Evolutionary conservation across 2,329 filamentous ascomycete genomes (phyloP).

Genomic region (Ceratocystis cacaofunesta): DNA sequence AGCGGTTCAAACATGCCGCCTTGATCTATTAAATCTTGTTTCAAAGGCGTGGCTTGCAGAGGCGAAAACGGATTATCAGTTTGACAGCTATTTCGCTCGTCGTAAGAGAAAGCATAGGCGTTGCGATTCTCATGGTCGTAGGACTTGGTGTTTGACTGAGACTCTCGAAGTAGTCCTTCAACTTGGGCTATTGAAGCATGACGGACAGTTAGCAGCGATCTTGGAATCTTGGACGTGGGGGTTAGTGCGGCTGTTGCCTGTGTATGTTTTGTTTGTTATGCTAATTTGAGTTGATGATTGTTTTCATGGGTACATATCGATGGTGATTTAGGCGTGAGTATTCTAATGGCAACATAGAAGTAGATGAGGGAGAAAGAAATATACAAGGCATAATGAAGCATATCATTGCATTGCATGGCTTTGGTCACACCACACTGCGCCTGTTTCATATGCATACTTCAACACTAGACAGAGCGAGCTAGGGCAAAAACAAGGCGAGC

Average conservation of each 20-base stretch:
- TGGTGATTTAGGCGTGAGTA: too few species aligned
- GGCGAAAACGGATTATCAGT: neutral
- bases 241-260: neutral
- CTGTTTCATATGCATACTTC: neutral
- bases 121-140: slow-evolving; percentile 19
- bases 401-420: neutral
- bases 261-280: neutral
- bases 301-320: too few species aligned
- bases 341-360: neutral
- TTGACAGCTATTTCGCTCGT: neutral
- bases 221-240: neutral
- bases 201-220: neutral
- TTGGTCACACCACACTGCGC: neutral
- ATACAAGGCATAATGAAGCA: neutral
- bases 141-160: slow-evolving; percentile 27
- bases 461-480: neutral
- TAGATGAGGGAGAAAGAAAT: neutral
- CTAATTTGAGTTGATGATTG: neutral
- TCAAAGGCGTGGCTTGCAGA: neutral
- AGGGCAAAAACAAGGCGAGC: too few species aligned
- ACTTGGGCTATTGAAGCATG: slow-evolving; percentile 48
- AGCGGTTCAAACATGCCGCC: slow-evolving; percentile 73
- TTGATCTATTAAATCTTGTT: slow-evolving; percentile 48
- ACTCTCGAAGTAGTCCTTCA: slow-evolving; percentile 61
- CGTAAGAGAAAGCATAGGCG: neutral